These are phyloP conservation scores for Coemansia asiatica DNA, from an alignment of 192 early-diverging fungal genomes.

Conservation along the genomic window DNA sequence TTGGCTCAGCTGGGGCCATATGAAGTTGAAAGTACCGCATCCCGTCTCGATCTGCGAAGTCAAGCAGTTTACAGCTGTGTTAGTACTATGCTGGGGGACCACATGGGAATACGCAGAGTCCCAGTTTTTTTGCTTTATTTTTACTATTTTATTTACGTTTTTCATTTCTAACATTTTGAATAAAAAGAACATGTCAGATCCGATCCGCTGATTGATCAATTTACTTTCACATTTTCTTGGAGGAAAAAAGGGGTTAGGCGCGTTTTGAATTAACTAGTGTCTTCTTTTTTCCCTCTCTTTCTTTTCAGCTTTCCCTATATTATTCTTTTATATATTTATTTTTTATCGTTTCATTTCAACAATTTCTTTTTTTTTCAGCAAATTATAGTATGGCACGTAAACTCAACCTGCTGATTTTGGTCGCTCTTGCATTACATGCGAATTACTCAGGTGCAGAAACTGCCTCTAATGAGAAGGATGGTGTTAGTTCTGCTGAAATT, in stretches of 20 bases:
- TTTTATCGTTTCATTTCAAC: constrained; percentile 4
- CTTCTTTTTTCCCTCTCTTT: too few relatives aligned
- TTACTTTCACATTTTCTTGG: not conserved
- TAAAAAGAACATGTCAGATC: too few relatives aligned
- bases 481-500: not conserved
- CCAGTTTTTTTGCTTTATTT: too few relatives aligned
- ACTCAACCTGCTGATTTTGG: constrained; percentile 24
- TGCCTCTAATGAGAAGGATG: constrained; percentile 4
- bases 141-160: too few relatives aligned
- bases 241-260: not conserved
- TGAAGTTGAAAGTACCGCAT: too few relatives aligned
- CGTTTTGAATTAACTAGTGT: not conserved
- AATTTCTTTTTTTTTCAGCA: not conserved
- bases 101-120: not conserved
- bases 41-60: too few relatives aligned
- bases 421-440: constrained; percentile 29
- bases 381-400: constrained; percentile 23
- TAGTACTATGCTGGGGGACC: too few relatives aligned
- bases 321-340: not conserved
- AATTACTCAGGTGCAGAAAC: not conserved
- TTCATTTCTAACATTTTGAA: too few relatives aligned
- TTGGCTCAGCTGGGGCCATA: too few relatives aligned
- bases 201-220: too few relatives aligned
- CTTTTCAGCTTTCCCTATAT: too few relatives aligned
- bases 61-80: too few relatives aligned